Base-by-base conservation (phyloP, 1,284 basidiomycete species). In the Abortiporus biennis region DNA sequence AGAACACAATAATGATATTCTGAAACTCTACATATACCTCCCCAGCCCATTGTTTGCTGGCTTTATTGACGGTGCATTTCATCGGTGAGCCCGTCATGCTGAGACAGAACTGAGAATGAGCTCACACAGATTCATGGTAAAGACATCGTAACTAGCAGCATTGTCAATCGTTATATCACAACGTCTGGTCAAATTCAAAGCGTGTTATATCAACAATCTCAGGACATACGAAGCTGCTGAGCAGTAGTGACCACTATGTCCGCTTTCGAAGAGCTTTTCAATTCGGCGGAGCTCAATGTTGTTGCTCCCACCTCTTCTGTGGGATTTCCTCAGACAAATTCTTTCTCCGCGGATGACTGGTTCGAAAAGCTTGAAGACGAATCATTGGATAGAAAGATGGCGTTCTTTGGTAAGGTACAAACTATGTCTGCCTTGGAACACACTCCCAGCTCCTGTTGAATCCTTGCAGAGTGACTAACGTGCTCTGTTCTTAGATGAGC, bases 331-430 rank as follows among this genome's bases (percentile, higher is more conserved):
- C 56, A 61, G 38, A 59, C 61, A 15, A 50, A 61, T 3, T 47
- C 48, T 8, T 50, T 54, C 13, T 36, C 44, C 25, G 54, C 68
- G 2, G 71, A 74, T 29, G 68, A 69, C 43, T 89, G 87, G 85
- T 64, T 86, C 38, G 53, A 62, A 2, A 62, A 59, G 16, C 57
- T 57, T 11, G 53, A 48, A 21, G 45, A 42, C 6, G 51, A 52
- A 6, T 13, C 27, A 1, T 49, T 38, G 12, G 56, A 61, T 36
- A 53, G 79, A 55, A 74, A 68, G 42, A 71, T 76, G 47, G 79
- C 79, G 2, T 91, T 88, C 66, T 88, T 89, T 49, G 87, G 86
- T 86, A 57, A 59, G 76, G 50, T 43, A 54, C 38, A 25, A 36
- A 38, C 27, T 34, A 49, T 42, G 37, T 24, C 23, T 42, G 12